Conservation (phyloP, 768 basidiomycete species). For the Exidia glandulosa region DNA sequence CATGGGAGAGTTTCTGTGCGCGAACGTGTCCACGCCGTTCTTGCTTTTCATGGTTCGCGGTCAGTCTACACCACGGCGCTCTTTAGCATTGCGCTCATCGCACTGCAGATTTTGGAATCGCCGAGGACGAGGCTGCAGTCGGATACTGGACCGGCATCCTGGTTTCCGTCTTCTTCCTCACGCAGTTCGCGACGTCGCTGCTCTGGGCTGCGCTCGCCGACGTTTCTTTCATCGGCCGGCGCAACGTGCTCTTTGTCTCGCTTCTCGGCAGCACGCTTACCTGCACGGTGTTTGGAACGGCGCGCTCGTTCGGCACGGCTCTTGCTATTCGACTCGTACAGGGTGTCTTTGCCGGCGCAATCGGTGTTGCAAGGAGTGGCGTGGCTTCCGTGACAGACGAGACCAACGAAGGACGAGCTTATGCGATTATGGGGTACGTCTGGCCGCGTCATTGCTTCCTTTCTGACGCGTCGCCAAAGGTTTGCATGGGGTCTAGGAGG, state of each 20-base stretch:
- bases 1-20: constrained; percentile 89
- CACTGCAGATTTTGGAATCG: constrained; percentile 11
- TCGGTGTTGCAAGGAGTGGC: constrained; percentile 93
- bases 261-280: constrained; percentile 77
- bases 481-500: constrained; percentile 98
- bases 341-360: constrained; percentile 86
- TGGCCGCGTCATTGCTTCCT: neutral
- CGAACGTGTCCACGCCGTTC: constrained; percentile 88
- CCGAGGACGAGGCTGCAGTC: constrained; percentile 59
- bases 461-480: constrained; percentile 23
- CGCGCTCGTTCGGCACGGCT: constrained; percentile 64
- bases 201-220: constrained; percentile 96
- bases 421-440: constrained; percentile 76
- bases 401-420: constrained; percentile 89
- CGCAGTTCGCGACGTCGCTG: constrained; percentile 90
- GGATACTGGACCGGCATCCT: constrained; percentile 85
- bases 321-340: constrained; percentile 76
- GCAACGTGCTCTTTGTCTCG: constrained; percentile 74
- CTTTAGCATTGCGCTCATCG: constrained; percentile 10
- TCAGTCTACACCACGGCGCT: constrained; percentile 10
- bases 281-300: constrained; percentile 68
- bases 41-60: constrained; percentile 93
- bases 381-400: constrained; percentile 81
- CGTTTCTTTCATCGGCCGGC: constrained; percentile 72
- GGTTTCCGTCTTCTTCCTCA: constrained; percentile 80